A percentile compares a stretch with the other conserved stretches of the same genome.
phyloP scores from a whole-genome alignment of 768 basidiomycete genomes.

The Leccinum arenicola region DNA sequence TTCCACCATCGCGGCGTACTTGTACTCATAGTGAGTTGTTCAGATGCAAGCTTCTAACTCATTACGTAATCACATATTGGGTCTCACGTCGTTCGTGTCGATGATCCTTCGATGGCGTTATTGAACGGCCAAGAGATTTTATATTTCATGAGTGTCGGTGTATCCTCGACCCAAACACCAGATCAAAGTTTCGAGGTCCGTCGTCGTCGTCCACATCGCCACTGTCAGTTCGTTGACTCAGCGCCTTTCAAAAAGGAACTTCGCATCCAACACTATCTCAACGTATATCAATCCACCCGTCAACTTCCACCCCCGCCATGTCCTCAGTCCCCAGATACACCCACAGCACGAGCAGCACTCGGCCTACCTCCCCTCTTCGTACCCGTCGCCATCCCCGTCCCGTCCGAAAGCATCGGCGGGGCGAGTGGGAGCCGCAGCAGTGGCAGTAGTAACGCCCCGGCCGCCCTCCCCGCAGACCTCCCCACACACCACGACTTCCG shows the following conservation, averaged over 20 bases:
- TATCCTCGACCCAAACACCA: slow-evolving; percentile 6
- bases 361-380: slow-evolving; percentile 52
- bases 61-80: slow-evolving; percentile 7
- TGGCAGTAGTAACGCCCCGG: background rate
- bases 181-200: slow-evolving; percentile 31
- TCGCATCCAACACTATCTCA: slow-evolving; percentile 53
- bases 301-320: slow-evolving; percentile 44
- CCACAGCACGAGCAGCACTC: slow-evolving; percentile 41
- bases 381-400: slow-evolving; percentile 32
- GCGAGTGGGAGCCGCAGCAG: background rate
- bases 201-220: background rate
- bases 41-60: too few species aligned
- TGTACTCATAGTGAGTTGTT: too few species aligned
- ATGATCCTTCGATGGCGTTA: slow-evolving; percentile 10
- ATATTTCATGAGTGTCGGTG: slow-evolving; percentile 31
- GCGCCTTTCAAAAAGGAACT: slow-evolving; percentile 42
- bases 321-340: slow-evolving; percentile 45
- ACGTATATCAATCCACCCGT: slow-evolving; percentile 45
- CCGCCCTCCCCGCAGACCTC: slow-evolving; percentile 15
- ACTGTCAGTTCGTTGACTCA: too few species aligned
- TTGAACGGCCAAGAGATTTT: slow-evolving; percentile 13
- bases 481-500: slow-evolving; percentile 26
- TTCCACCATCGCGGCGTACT: too few species aligned
- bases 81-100: background rate
- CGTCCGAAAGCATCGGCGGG: slow-evolving; percentile 1